Base-by-base conservation (phyloP, 192 early-diverging fungal species). In the Helicostylum pulchrum region DNA sequence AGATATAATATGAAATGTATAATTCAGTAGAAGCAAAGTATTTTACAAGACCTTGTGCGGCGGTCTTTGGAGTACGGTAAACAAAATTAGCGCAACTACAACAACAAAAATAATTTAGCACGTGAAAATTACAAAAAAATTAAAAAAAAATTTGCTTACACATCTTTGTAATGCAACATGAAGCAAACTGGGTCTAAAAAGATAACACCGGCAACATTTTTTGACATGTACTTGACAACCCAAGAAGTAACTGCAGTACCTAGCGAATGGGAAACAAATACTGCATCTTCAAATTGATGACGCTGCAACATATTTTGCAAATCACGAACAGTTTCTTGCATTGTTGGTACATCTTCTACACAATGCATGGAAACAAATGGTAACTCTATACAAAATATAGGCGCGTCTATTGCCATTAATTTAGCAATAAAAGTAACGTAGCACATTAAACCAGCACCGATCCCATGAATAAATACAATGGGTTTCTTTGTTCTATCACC, bases 111-210 rank as follows among this genome's bases (percentile, higher is more conserved):
- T 10, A 34, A 8, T 30, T 47, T 39, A 52, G 23, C 19, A 31
- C 15, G 32, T 48, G 0, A 61, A 57, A 1, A 48, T 14, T 48
- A 48, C 20, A 23, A 12, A 42, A 19, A 7, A 21, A 43, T 10
- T 7, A 21, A 36, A 39, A 42, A 17, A 39, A 19, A 52, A 63
- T n/a, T n/a, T n/a, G n/a, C 61, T 63, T 63, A 67, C 55, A 90
- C 77, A 62, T 85, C 68, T 8, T 74, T 76, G 44, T 88, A 80
- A 53, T 81, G 85, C 7, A 90, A 77, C 61, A 83, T 65, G 66
- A 90, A 89, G 53, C 77, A 79, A 53, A 91, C 76, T 8, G 89
- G 87, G 39, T 91, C 89, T 17, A 84, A 34, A 17, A 91, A 72
- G 6, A 90, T 67, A 21, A 85, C 54, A 11, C 85, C 81, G 2